Percentiles rank a stretch among this genome's conserved stretches.
phyloP scores from a whole-genome alignment of 768 basidiomycete genomes.

The Cystofilobasidium ferigula region DNA sequence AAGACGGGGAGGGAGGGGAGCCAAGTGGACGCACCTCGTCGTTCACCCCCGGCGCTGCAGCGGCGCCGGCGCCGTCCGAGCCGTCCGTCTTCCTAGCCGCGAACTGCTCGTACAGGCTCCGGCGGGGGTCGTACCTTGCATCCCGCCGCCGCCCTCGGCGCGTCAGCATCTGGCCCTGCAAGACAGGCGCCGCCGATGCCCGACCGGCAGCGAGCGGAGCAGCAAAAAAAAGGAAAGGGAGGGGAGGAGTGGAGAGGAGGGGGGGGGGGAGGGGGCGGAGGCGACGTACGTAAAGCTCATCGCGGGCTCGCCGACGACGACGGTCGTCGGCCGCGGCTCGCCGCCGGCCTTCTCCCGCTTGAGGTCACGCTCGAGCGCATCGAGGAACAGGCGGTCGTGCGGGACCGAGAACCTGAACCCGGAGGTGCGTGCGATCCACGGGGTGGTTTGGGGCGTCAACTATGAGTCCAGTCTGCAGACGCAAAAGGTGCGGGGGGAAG shows the following conservation, averaged over 20 bases:
- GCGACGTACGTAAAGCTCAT: conserved; percentile 53
- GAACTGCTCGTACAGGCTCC: conserved; percentile 82
- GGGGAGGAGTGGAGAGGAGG: background rate
- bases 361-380: conserved; percentile 88
- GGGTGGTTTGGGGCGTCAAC: background rate
- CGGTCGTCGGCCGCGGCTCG: conserved; percentile 60
- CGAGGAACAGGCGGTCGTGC: conserved; percentile 90
- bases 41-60: too few species aligned
- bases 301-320: conserved; percentile 65
- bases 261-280: background rate
- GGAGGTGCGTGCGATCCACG: background rate
- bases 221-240: background rate
- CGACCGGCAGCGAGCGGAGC: background rate
- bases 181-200: background rate
- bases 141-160: too few species aligned
- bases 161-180: too few species aligned
- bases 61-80: background rate
- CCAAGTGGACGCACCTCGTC: background rate
- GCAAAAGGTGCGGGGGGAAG: conserved; percentile 1
- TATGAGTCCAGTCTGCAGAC: too few species aligned
- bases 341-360: conserved; percentile 87
- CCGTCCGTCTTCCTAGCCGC: conserved; percentile 34
- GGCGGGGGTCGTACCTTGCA: conserved; percentile 60
- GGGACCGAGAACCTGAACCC: conserved; percentile 80
- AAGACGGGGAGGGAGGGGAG: background rate